Conservation (phyloP, 1,284 basidiomycete species). For the Cutaneotrichosporon sp. region DNA sequence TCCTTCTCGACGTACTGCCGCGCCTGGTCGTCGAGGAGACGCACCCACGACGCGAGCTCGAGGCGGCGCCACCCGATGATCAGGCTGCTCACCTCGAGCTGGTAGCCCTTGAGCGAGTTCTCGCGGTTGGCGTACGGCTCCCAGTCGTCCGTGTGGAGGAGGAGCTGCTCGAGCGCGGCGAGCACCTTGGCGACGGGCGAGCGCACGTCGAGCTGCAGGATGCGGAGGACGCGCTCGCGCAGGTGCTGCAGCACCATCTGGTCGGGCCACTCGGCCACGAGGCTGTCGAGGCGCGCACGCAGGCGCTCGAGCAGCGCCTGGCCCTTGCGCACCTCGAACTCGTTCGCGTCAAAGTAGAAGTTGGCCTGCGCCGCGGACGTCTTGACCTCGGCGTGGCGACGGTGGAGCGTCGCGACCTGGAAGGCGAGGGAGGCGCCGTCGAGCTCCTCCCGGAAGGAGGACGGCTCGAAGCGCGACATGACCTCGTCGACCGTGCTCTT, state of each 20-base stretch:
- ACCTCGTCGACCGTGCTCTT: constrained; percentile 31
- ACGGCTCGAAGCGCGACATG: constrained; percentile 27
- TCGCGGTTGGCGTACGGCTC: constrained; percentile 88
- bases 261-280: constrained; percentile 89
- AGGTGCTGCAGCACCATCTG: constrained; percentile 94
- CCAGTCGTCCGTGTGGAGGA: constrained; percentile 93
- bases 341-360: constrained; percentile 78
- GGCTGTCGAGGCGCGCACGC: constrained; percentile 58
- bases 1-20: constrained; percentile 63
- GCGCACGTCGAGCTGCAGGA: constrained; percentile 66
- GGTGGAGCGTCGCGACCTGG: constrained; percentile 37
- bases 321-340: constrained; percentile 67
- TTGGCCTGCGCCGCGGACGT: constrained; percentile 58
- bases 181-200: constrained; percentile 83
- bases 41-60: constrained; percentile 86
- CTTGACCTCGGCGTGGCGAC: constrained; percentile 51
- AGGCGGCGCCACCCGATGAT: constrained; percentile 90
- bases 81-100: constrained; percentile 67
- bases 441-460: constrained; percentile 33
- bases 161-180: constrained; percentile 79
- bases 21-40: constrained; percentile 73
- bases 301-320: constrained; percentile 61
- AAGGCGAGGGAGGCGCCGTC: constrained; percentile 40
- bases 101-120: constrained; percentile 73
- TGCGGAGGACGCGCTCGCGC: constrained; percentile 68